Percentiles rank a stretch among this genome's conserved stretches.
Conservation (phyloP, 1,284 basidiomycete species). For the Prillingera fragicola region DNA sequence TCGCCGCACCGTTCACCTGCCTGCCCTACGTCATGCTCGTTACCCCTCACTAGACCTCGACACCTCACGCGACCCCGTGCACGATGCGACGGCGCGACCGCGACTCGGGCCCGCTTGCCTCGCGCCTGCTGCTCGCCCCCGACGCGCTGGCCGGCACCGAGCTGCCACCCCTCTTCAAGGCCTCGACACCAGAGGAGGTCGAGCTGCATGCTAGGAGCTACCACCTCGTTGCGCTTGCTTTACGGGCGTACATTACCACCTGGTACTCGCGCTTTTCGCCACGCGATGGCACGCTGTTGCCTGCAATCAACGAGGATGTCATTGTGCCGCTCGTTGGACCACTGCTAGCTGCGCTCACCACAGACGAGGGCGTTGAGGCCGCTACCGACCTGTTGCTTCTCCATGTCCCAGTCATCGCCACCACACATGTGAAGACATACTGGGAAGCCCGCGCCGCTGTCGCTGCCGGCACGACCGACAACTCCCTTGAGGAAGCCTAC, state of each 20-base stretch:
- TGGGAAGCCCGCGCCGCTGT: conserved; percentile 17
- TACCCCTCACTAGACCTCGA: too few relatives aligned
- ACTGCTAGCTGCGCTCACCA: too few relatives aligned
- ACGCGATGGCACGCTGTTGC: conserved; percentile 24
- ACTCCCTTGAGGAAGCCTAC: conserved; percentile 20
- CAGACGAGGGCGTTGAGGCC: conserved; percentile 9
- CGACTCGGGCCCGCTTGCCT: background rate
- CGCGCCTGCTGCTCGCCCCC: background rate
- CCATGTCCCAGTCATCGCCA: conserved; percentile 25
- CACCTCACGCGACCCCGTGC: too few relatives aligned
- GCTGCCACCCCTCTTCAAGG: conserved; percentile 6
- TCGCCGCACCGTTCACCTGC: too few relatives aligned
- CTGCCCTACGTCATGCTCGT: conserved; percentile 1
- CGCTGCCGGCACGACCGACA: background rate
- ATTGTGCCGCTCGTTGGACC: conserved; percentile 21
- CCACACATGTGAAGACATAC: conserved; percentile 27
- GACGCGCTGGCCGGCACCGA: background rate
- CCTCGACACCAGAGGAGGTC: background rate
- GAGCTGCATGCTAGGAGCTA: conserved; percentile 13
- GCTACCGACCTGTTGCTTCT: conserved; percentile 24
- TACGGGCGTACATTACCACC: conserved; percentile 31
- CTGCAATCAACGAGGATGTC: conserved; percentile 8
- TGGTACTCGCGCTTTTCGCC: conserved; percentile 41
- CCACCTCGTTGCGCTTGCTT: conserved; percentile 15
- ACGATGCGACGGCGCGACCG: background rate